Evolutionary conservation across 352 stramenopile species (phyloP).

Genomic region (Pythium diclinum): DNA sequence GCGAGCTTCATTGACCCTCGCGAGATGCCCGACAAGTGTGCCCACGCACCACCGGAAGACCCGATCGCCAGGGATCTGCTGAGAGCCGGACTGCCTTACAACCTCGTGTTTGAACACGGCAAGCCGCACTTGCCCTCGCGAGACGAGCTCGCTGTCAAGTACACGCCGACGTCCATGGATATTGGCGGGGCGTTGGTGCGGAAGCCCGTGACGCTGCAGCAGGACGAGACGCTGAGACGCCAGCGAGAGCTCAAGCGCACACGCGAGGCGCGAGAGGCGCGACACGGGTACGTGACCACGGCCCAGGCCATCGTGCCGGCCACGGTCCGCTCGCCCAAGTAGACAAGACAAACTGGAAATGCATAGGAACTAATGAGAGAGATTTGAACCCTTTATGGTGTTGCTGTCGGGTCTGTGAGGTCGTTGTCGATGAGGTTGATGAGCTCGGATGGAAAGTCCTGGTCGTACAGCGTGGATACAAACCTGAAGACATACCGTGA

Average conservation of each 20-base stretch:
- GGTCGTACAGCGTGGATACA: constrained; percentile 23
- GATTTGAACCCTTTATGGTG: neutral
- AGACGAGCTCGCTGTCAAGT: constrained; percentile 48
- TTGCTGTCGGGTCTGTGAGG: neutral
- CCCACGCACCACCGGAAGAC: constrained; percentile 47
- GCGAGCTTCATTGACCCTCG: constrained; percentile 55
- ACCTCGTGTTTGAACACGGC: constrained; percentile 73
- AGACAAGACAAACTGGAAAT: constrained; percentile 1
- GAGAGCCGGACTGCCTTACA: constrained; percentile 59
- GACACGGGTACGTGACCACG: constrained; percentile 53
- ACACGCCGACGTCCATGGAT: constrained; percentile 52
- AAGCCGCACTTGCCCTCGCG: constrained; percentile 37
- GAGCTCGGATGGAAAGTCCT: constrained; percentile 37
- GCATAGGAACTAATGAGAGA: neutral
- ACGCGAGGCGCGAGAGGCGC: constrained; percentile 36
- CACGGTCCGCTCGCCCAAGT: constrained; percentile 24
- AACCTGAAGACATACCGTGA: constrained; percentile 21
- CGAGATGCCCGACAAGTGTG: constrained; percentile 56
- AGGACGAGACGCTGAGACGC: constrained; percentile 33
- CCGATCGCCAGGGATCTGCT: constrained; percentile 46
- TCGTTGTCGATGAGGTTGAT: constrained; percentile 23
- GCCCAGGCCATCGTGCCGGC: constrained; percentile 49
- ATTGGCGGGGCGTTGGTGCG: constrained; percentile 35
- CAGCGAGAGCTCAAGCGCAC: constrained; percentile 42
- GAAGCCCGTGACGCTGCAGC: constrained; percentile 26